Evolutionary conservation across 345 rosid species (phyloP).

Genomic region (Rubroshorea leprosula): DNA sequence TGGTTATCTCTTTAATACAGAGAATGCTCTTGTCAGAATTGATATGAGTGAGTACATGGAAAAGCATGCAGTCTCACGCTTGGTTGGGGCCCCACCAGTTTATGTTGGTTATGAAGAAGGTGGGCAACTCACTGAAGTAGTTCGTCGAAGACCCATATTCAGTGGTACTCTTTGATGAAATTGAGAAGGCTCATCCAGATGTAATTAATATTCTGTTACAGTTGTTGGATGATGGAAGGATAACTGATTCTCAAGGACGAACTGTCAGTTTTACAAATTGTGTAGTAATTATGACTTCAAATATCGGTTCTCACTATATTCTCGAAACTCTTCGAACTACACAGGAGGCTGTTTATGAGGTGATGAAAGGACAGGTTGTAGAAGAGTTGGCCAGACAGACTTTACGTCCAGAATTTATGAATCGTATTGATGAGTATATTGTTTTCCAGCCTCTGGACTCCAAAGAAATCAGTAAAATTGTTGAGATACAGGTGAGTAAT

Average conservation of each 20-base stretch:
- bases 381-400: constrained; percentile 87
- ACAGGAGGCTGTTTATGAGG: constrained; percentile 68
- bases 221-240: constrained; percentile 88
- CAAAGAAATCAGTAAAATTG: constrained; percentile 60
- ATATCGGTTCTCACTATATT: constrained; percentile 84
- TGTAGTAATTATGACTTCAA: constrained; percentile 93
- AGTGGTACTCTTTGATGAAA: constrained; percentile 85
- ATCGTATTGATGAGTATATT: constrained; percentile 83
- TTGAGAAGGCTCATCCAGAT: too few relatives aligned
- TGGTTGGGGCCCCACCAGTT: constrained; percentile 94
- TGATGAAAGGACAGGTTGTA: constrained; percentile 75
- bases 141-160: constrained; percentile 96
- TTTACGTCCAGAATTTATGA: constrained; percentile 90
- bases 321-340: constrained; percentile 71
- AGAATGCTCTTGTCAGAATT: too few relatives aligned
- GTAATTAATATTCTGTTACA: constrained; percentile 85
- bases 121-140: constrained; percentile 88
- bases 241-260: constrained; percentile 95
- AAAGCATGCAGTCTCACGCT: constrained; percentile 88
- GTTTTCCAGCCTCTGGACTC: constrained; percentile 90
- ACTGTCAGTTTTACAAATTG: constrained; percentile 80
- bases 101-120: constrained; percentile 98
- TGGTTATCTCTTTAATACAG: too few relatives aligned
- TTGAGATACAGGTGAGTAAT: too few relatives aligned
- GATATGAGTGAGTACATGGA: too few relatives aligned